Conservation (phyloP, 257 asterid genomes). For the Solanum ossicruentum region DNA sequence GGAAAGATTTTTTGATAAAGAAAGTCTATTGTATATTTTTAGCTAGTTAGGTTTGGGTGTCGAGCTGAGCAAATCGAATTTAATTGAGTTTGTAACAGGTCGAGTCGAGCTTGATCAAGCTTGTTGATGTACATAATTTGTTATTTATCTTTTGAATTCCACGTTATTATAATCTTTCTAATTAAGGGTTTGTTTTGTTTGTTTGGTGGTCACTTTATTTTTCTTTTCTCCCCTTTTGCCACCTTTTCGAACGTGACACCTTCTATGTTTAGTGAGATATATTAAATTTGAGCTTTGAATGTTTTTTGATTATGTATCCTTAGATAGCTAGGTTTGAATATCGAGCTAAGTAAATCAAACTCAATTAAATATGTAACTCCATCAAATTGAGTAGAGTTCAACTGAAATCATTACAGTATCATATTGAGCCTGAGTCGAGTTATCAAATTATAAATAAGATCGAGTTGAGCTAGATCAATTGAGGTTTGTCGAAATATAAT, state of each 20-base stretch:
- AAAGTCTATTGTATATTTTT: not conserved
- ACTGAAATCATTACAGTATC: not conserved
- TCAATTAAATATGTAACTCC: not conserved
- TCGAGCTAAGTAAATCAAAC: not conserved
- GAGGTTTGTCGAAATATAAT: too few species aligned
- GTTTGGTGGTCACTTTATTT: not conserved
- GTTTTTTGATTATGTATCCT: not conserved
- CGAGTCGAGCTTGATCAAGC: accelerated
- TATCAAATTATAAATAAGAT: too few species aligned
- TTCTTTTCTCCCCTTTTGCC: not conserved
- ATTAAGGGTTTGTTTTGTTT: not conserved
- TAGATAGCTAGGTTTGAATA: not conserved
- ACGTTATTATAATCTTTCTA: not conserved
- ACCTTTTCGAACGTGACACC: not conserved
- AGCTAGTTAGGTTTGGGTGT: not conserved
- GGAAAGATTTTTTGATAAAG: not conserved
- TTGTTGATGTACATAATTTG: not conserved
- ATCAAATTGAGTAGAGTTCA: not conserved
- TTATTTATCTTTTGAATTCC: not conserved
- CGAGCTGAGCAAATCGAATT: not conserved
- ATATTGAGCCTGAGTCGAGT: too few species aligned
- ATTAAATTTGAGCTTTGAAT: not conserved
- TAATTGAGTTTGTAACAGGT: not conserved
- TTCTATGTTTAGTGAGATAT: not conserved
- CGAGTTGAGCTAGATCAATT: too few species aligned